Evolutionary conservation across 805 yeast species (phyloP).

Genomic region (Zygoascus flipseniorum): DNA sequence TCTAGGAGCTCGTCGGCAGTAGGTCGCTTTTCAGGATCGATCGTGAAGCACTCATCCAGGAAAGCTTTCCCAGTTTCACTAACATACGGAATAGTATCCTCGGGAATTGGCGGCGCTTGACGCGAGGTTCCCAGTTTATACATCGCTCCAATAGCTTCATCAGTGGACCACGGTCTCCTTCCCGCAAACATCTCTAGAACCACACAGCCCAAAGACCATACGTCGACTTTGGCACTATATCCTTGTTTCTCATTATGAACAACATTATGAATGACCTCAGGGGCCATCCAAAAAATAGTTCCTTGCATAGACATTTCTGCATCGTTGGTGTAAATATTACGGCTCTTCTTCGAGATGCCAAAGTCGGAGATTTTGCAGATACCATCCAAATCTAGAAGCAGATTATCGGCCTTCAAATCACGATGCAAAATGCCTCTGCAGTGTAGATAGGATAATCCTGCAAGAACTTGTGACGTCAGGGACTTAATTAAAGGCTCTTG

Average conservation of each 20-base stretch:
- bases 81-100: conserved; percentile 63
- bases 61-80: conserved; percentile 61
- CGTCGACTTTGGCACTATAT: conserved; percentile 94
- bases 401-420: conserved; percentile 90
- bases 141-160: conserved; percentile 92
- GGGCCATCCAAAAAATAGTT: conserved; percentile 99
- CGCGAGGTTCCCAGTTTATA: conserved; percentile 77
- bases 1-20: conserved; percentile 61
- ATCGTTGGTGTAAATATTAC: conserved; percentile 75
- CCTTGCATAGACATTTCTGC: conserved; percentile 99
- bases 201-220: conserved; percentile 97
- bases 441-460: conserved; percentile 84
- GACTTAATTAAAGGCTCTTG: conserved; percentile 68
- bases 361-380: conserved; percentile 92
- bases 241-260: conserved; percentile 72
- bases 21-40: conserved; percentile 77
- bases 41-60: conserved; percentile 60
- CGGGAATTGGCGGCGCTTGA: conserved; percentile 92
- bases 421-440: conserved; percentile 82
- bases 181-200: conserved; percentile 98
- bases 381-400: conserved; percentile 83
- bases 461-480: conserved; percentile 68
- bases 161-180: conserved; percentile 93
- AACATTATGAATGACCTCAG: conserved; percentile 88
- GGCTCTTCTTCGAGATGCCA: conserved; percentile 83